Evolutionary conservation across 305 asterid species (phyloP).

Genomic region (Euphrasia arctica): DNA sequence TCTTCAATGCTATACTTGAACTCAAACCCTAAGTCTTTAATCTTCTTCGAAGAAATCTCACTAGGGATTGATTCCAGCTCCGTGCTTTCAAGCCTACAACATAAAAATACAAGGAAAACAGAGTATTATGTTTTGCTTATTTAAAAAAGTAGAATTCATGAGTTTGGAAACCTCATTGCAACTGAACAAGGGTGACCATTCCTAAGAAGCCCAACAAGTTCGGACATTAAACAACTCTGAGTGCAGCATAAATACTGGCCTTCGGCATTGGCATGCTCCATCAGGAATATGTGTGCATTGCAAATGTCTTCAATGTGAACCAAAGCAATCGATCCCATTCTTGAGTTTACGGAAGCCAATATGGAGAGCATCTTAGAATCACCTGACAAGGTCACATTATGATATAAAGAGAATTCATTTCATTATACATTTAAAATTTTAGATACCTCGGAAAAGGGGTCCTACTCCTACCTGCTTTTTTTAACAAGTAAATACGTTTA

Average conservation of each 20-base stretch:
- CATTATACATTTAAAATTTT: background rate
- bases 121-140: background rate
- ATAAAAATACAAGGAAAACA: background rate
- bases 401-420: slow-evolving; percentile 1
- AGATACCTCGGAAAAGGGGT: background rate
- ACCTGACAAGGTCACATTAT: slow-evolving; percentile 31
- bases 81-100: slow-evolving; percentile 33
- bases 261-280: slow-evolving; percentile 60
- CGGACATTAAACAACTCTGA: slow-evolving; percentile 41
- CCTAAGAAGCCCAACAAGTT: slow-evolving; percentile 41
- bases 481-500: too few relatives aligned
- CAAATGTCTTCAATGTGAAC: slow-evolving; percentile 79
- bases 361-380: slow-evolving; percentile 49
- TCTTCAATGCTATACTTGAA: slow-evolving; percentile 51
- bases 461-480: too few relatives aligned
- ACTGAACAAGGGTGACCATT: slow-evolving; percentile 38
- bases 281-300: slow-evolving; percentile 66
- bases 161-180: slow-evolving; percentile 42
- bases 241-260: slow-evolving; percentile 69
- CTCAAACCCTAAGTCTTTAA: slow-evolving; percentile 59
- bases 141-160: background rate
- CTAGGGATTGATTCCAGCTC: slow-evolving; percentile 40
- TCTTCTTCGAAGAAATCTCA: slow-evolving; percentile 67
- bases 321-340: slow-evolving; percentile 86
- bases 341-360: slow-evolving; percentile 53